Percentiles rank a stretch among this genome's conserved stretches.
Conservation (phyloP, 2,329 filamentous ascomycete genomes). For the Trichoderma brevicompactum region DNA sequence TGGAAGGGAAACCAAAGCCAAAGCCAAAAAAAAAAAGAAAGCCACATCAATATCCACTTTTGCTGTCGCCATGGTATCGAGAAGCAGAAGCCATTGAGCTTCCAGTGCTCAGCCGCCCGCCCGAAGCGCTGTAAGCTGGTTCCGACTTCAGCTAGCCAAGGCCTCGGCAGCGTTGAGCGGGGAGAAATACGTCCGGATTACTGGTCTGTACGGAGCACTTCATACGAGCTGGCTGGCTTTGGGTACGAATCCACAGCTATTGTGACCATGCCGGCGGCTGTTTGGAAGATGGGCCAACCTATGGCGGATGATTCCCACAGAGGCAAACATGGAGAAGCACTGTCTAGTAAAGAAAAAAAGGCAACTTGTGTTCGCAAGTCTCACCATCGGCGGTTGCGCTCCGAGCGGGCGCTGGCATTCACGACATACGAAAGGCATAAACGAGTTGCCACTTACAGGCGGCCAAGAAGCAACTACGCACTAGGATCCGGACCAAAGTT, state of each 20-base stretch:
- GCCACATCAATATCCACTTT: background rate
- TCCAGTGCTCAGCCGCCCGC: conserved; percentile 12
- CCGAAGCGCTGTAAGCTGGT: conserved; percentile 3
- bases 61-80: conserved; percentile 1
- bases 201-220: background rate
- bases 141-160: conserved; percentile 13
- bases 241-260: conserved; percentile 19
- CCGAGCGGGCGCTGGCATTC: background rate
- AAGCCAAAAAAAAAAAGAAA: background rate
- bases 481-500: conserved; percentile 4
- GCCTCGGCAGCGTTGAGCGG: conserved; percentile 1
- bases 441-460: conserved; percentile 21
- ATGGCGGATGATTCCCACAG: conserved; percentile 1
- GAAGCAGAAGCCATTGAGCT: conserved; percentile 1
- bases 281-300: background rate
- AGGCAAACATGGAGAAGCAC: background rate
- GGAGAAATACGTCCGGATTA: conserved; percentile 18
- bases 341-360: background rate
- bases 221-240: background rate
- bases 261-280: conserved; percentile 25
- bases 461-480: conserved; percentile 1
- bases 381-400: background rate
- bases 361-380: background rate
- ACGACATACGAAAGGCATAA: conserved; percentile 11
- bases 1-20: background rate